Conservation (phyloP, 768 basidiomycete genomes). For the Aureoboletus auriporus region DNA sequence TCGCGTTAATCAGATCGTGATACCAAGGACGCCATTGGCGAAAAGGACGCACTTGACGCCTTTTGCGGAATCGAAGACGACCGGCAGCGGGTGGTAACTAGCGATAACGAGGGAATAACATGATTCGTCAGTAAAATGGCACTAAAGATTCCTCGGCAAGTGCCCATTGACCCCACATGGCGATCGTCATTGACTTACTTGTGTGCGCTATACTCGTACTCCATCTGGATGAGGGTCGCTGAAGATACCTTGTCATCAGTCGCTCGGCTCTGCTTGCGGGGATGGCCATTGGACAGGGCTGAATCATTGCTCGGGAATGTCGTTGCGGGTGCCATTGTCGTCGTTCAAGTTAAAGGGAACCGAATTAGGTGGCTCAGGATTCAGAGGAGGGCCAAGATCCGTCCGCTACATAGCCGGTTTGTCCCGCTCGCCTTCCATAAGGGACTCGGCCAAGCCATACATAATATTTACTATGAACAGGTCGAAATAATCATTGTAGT, state of each 20-base stretch:
- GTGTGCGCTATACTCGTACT: conserved; percentile 82
- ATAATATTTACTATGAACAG: no score
- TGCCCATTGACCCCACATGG: no score
- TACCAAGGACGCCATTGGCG: conserved; percentile 18
- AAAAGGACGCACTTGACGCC: conserved; percentile 80
- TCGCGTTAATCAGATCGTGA: not conserved
- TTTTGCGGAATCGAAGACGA: conserved; percentile 87
- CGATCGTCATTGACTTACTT: conserved; percentile 55
- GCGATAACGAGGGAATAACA: conserved; percentile 34
- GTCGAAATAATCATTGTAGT: conserved; percentile 34
- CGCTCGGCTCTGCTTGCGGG: conserved; percentile 14
- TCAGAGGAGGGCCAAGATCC: conserved; percentile 13
- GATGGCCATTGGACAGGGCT: conserved; percentile 10
- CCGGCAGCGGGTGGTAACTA: conserved; percentile 94
- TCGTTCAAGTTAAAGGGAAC: not conserved
- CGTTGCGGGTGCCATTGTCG: conserved; percentile 25
- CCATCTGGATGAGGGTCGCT: conserved; percentile 72
- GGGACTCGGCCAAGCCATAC: no score
- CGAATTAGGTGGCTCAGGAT: not conserved
- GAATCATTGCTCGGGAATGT: not conserved
- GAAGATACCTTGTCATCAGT: conserved; percentile 41
- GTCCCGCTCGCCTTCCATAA: not conserved
- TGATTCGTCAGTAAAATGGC: conserved; percentile 27
- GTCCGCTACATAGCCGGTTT: conserved; percentile 4
- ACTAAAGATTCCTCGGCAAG: no score